Evolutionary conservation across 176 grass and related monocot genomes (phyloP), one percentile per base, ranked within the genome.

Genomic region (Aegilops umbellulata): DNA sequence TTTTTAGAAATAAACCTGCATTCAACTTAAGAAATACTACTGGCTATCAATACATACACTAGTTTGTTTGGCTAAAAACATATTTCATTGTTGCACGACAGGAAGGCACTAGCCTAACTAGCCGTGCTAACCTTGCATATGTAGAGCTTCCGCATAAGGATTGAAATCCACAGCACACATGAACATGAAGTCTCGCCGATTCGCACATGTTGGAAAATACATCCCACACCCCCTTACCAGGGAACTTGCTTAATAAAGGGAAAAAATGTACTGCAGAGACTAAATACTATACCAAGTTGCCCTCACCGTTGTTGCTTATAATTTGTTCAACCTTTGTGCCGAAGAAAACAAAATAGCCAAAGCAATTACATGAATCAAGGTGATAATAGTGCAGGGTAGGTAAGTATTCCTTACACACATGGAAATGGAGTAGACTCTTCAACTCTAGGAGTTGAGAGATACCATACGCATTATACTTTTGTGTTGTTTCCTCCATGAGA

Each of bases 111-210:
- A 78, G 89, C 87, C 94, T 92, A 91, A 90, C 89, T 84, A 90
- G 89, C 83, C 87, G 82, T 82, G 94, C 94, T 97, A 93, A 92
- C 89, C 91, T 97, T 93, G 74, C 24, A 90, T 77, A 64, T 79
- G 91, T 82, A 92, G 87, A 90, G 79, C 87, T 89, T 87, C 82
- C 83, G 71, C 35, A 87, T 9, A 76, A 86, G 80, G 82, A 88
- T 75, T 73, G 85, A 88, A 92, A 92, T 84, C 83, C 80, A 89
- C 80, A 89, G 62, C 80, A 85, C 78, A 85, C 31, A 83, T 65
- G 69, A 86, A 89, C 82, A 92, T 93, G 89, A 86, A 68, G 74
- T 84, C 85, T 90, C 69, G 57, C 64, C 26, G 85, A 90, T 90
- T 88, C 76, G 60, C 36, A 32, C 77, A 75, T 78, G 87, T 84